phyloP scores from a whole-genome alignment of 2,329 filamentous ascomycete genomes.

The Diaporthe eres region DNA sequence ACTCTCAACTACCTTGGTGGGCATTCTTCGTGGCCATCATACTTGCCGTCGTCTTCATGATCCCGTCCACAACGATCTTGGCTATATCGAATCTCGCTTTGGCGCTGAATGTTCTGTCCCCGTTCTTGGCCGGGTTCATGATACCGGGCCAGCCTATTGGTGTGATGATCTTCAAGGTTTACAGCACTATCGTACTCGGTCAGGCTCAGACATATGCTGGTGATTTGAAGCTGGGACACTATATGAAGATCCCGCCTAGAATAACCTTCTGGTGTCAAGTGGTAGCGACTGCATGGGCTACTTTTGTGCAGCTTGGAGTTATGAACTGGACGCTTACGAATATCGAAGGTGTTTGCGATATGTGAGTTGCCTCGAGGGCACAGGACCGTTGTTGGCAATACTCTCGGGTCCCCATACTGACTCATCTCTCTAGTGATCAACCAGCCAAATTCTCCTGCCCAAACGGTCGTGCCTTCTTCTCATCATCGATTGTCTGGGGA shows the following conservation, averaged over 20 bases:
- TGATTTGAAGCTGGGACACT: constrained; percentile 55
- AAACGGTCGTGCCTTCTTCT: constrained; percentile 62
- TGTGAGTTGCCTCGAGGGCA: constrained; percentile 43
- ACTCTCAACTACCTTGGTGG: constrained; percentile 67
- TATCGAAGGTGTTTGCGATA: constrained; percentile 62
- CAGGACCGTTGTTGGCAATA: too few species aligned
- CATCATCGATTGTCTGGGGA: constrained; percentile 69
- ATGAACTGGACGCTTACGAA: too few species aligned
- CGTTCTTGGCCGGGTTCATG: constrained; percentile 71
- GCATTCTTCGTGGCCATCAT: constrained; percentile 64
- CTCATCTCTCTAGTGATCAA: constrained; percentile 54
- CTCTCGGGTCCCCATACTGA: constrained; percentile 50
- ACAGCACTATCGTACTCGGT: constrained; percentile 55
- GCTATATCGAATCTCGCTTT: constrained; percentile 66
- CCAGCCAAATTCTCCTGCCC: constrained; percentile 60
- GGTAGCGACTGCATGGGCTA: constrained; percentile 58
- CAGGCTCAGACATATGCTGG: constrained; percentile 53
- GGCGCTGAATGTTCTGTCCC: constrained; percentile 66
- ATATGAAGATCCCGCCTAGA: constrained; percentile 60
- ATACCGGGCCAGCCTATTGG: constrained; percentile 69
- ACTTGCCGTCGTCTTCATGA: constrained; percentile 60
- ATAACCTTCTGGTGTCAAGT: constrained; percentile 56
- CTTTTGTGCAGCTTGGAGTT: constrained; percentile 52
- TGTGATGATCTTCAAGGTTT: constrained; percentile 71
- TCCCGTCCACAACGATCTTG: constrained; percentile 62